Conservation (phyloP, 495 filamentous ascomycete genomes). For the Parathielavia hyrcaniae region DNA sequence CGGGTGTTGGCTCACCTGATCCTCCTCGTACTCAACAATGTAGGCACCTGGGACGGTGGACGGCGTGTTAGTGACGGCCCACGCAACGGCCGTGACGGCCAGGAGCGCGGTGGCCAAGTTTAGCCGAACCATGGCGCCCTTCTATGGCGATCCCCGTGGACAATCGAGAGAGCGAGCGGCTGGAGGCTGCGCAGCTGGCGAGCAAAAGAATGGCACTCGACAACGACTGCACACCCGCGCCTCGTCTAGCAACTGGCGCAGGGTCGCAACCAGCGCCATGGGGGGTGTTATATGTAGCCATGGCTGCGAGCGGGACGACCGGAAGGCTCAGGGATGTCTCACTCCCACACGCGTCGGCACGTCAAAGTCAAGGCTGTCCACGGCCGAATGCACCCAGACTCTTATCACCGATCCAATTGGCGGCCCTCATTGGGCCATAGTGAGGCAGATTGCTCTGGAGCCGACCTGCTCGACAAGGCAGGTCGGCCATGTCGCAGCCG, state of each 20-base stretch:
- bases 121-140: constrained; percentile 26
- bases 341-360: constrained; percentile 11
- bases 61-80: constrained; percentile 25
- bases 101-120: constrained; percentile 31
- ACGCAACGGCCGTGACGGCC: constrained; percentile 29
- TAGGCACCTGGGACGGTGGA: constrained; percentile 39
- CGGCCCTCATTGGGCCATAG: constrained; percentile 22
- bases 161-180: constrained; percentile 16
- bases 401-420: constrained; percentile 27
- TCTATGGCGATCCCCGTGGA: background rate
- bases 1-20: constrained; percentile 33
- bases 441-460: constrained; percentile 13
- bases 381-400: constrained; percentile 31
- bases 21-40: constrained; percentile 46
- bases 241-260: background rate
- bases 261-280: constrained; percentile 13
- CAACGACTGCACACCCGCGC: constrained; percentile 7
- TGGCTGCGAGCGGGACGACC: background rate
- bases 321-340: constrained; percentile 2
- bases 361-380: constrained; percentile 17
- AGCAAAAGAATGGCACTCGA: constrained; percentile 15
- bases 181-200: constrained; percentile 7
- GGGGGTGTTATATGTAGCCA: constrained; percentile 12
- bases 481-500: constrained; percentile 25
- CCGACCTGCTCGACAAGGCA: constrained; percentile 28